Percentiles rank a stretch among this genome's conserved stretches.
phyloP scores from a whole-genome alignment of 306 rosid genomes.

The Myrica gale region DNA sequence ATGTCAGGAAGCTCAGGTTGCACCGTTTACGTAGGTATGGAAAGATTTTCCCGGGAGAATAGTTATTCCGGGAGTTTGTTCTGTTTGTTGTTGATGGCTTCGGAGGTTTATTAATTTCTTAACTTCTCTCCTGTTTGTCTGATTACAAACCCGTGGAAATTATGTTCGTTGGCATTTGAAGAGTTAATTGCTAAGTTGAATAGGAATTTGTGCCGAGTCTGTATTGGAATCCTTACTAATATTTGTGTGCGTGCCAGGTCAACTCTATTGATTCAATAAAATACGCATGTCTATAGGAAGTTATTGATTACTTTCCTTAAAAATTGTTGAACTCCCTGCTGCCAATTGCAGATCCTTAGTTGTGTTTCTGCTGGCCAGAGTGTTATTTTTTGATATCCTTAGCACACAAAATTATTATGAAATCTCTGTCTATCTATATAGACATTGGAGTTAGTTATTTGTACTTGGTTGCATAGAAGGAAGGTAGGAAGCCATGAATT shows the following conservation, averaged over 20 bases:
- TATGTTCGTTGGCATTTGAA: background rate
- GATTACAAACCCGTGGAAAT: background rate
- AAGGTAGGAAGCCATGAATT: background rate
- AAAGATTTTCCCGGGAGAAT: background rate
- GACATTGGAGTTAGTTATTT: background rate
- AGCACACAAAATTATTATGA: background rate
- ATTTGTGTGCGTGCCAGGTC: background rate
- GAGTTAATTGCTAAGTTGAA: background rate
- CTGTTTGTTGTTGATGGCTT: background rate
- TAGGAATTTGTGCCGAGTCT: background rate
- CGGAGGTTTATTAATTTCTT: background rate
- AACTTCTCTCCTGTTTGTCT: background rate
- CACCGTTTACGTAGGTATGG: constrained; percentile 48
- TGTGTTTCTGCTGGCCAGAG: background rate
- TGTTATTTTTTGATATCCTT: background rate
- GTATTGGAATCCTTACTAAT: background rate
- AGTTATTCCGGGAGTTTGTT: background rate
- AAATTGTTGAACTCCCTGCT: background rate
- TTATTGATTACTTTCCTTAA: background rate
- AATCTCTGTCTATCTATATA: background rate
- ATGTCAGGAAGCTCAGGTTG: constrained; percentile 54
- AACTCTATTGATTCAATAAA: background rate
- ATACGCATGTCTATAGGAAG: background rate
- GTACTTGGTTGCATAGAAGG: background rate
- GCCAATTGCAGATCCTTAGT: background rate